Conservation (phyloP, 73 alveolate genomes). For the Blepharisma japonicum region DNA sequence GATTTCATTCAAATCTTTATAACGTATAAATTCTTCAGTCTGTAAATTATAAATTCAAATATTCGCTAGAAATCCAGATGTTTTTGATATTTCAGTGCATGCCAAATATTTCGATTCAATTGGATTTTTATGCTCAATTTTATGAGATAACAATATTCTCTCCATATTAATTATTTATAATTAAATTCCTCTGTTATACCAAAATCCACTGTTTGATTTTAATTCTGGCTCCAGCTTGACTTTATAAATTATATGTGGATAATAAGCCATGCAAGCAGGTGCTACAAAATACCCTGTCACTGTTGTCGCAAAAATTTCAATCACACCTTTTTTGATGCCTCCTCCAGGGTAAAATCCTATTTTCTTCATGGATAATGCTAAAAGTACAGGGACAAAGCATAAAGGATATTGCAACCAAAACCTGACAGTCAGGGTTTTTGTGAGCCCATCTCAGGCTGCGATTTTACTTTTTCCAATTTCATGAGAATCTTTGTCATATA, state of each 20-base stretch:
- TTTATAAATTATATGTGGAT: slow-evolving; percentile 41
- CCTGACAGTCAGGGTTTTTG: slow-evolving; percentile 50
- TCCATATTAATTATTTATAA: too few species aligned
- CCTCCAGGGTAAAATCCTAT: slow-evolving; percentile 40
- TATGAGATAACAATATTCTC: too few species aligned
- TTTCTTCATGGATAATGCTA: slow-evolving; percentile 38
- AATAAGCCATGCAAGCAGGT: slow-evolving; percentile 44
- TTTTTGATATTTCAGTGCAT: too few species aligned
- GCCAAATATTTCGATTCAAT: too few species aligned
- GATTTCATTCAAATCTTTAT: too few species aligned
- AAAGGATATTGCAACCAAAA: slow-evolving; percentile 56
- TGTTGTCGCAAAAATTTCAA: slow-evolving; percentile 38
- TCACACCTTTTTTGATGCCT: slow-evolving; percentile 28
- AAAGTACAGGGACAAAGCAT: slow-evolving; percentile 47
- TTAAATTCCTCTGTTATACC: slow-evolving; percentile 57
- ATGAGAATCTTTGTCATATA: slow-evolving; percentile 51
- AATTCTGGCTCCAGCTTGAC: slow-evolving; percentile 46
- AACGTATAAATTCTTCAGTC: too few species aligned
- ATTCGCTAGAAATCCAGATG: too few species aligned
- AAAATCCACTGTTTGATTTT: slow-evolving; percentile 23
- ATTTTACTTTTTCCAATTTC: slow-evolving; percentile 52
- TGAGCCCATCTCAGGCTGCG: slow-evolving; percentile 53
- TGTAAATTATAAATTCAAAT: too few species aligned
- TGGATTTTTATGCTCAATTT: too few species aligned
- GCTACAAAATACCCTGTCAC: slow-evolving; percentile 39